Percentiles rank a stretch among this genome's conserved stretches.
These are phyloP conservation scores for Myrica gale DNA, from an alignment of 306 rosid species.

Conservation along the genomic window DNA sequence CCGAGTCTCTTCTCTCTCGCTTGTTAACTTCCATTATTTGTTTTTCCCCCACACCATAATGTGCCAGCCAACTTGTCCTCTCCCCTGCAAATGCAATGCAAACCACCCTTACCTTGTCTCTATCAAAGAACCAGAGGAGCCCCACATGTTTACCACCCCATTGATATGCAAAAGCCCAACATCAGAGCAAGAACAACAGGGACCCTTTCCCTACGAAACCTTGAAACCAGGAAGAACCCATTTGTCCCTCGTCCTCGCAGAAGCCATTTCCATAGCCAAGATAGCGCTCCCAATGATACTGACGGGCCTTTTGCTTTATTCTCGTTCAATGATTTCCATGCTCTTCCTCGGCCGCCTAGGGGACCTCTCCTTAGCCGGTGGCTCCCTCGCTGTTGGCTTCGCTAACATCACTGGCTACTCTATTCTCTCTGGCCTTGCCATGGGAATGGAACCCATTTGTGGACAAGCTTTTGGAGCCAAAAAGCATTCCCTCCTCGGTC, in stretches of 20 bases:
- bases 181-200: conserved; percentile 7
- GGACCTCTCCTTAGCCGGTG: conserved; percentile 79
- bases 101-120: conserved; percentile 5
- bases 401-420: conserved; percentile 96
- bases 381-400: conserved; percentile 75
- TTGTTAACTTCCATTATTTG: no score
- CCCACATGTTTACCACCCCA: conserved; percentile 18
- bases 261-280: conserved; percentile 43
- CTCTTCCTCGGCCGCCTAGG: conserved; percentile 80
- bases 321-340: conserved; percentile 93
- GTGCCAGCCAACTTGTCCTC: conserved; percentile 23
- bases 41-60: neutral
- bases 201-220: neutral
- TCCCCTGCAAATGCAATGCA: conserved; percentile 24
- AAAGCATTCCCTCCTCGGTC: conserved; percentile 58
- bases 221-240: conserved; percentile 24
- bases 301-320: conserved; percentile 69
- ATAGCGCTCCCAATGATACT: conserved; percentile 83
- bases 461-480: conserved; percentile 91
- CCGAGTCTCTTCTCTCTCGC: conserved; percentile 12
- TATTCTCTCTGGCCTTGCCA: conserved; percentile 78
- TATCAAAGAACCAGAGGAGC: neutral
- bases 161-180: conserved; percentile 34
- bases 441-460: conserved; percentile 94
- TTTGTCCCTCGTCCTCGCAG: conserved; percentile 35